phyloP scores from a whole-genome alignment of 345 rosid species.

The Isatis tinctoria region DNA sequence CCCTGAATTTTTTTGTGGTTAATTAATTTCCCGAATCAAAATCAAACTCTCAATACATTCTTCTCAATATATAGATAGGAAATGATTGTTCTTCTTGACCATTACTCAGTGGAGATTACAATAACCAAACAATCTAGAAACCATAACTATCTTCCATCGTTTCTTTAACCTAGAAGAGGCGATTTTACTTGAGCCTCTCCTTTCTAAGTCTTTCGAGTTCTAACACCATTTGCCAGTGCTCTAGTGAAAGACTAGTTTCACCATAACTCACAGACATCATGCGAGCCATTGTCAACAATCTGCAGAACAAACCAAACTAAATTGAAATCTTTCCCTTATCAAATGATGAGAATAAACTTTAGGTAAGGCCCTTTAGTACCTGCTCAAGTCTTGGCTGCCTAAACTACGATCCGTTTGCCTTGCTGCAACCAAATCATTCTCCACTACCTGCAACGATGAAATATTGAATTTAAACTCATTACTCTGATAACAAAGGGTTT shows the following conservation, averaged over 20 bases:
- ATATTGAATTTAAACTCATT: neutral
- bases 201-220: conserved; percentile 77
- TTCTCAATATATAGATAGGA: neutral
- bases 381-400: conserved; percentile 78
- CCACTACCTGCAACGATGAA: conserved; percentile 48
- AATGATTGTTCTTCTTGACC: conserved; percentile 2
- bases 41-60: no score
- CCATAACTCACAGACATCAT: conserved; percentile 74
- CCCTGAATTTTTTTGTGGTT: no score
- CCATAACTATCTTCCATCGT: neutral
- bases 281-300: conserved; percentile 88
- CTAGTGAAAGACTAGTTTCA: conserved; percentile 52
- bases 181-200: conserved; percentile 54
- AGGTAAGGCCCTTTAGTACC: conserved; percentile 35
- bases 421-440: conserved; percentile 76
- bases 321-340: neutral
- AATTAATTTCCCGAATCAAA: no score
- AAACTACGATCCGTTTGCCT: conserved; percentile 76
- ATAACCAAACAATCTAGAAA: neutral
- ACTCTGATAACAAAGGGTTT: neutral
- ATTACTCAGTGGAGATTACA: conserved; percentile 2
- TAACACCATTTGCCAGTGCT: conserved; percentile 88
- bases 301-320: conserved; percentile 10
- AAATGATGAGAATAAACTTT: neutral
- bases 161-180: neutral